These are phyloP conservation scores for Halophytophthora batemanensis DNA, from an alignment of 352 stramenopile genomes.

Conservation along the genomic window DNA sequence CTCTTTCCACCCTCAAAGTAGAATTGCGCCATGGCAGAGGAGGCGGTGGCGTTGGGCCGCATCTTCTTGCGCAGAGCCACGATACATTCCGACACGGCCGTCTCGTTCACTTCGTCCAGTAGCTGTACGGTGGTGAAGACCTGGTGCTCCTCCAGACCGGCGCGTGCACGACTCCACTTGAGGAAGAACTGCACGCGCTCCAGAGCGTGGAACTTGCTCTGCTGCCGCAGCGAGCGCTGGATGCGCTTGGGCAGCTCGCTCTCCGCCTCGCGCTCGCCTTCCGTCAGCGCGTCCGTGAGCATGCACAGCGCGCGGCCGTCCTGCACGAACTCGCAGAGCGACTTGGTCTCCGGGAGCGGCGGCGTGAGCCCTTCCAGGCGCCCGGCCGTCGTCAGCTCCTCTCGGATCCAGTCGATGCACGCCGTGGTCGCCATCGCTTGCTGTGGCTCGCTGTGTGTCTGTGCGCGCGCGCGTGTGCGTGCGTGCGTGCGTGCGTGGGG, in stretches of 20 bases:
- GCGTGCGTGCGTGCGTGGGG: too few relatives aligned
- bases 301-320: conserved; percentile 76
- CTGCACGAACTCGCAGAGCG: conserved; percentile 68
- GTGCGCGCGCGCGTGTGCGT: too few relatives aligned
- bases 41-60: conserved; percentile 29
- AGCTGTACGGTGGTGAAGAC: conserved; percentile 81
- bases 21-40: conserved; percentile 28
- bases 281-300: conserved; percentile 43
- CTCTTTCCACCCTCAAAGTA: conserved; percentile 24
- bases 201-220: conserved; percentile 76
- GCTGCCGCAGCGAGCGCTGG: conserved; percentile 61
- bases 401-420: conserved; percentile 59
- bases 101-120: conserved; percentile 73
- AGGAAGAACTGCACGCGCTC: conserved; percentile 87
- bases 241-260: conserved; percentile 65
- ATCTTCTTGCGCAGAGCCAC: conserved; percentile 60
- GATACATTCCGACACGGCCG: conserved; percentile 56
- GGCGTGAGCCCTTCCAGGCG: conserved; percentile 27
- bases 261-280: conserved; percentile 14
- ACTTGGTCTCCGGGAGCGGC: conserved; percentile 25
- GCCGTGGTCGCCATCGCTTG: conserved; percentile 22
- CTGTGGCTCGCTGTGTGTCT: too few relatives aligned
- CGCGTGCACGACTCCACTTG: conserved; percentile 65
- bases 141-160: conserved; percentile 59
- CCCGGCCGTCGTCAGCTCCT: conserved; percentile 42